Evolutionary conservation across 805 yeast species (phyloP), one percentile per base, ranked within the genome.

Genomic region (Metschnikowia bowlesiae): DNA sequence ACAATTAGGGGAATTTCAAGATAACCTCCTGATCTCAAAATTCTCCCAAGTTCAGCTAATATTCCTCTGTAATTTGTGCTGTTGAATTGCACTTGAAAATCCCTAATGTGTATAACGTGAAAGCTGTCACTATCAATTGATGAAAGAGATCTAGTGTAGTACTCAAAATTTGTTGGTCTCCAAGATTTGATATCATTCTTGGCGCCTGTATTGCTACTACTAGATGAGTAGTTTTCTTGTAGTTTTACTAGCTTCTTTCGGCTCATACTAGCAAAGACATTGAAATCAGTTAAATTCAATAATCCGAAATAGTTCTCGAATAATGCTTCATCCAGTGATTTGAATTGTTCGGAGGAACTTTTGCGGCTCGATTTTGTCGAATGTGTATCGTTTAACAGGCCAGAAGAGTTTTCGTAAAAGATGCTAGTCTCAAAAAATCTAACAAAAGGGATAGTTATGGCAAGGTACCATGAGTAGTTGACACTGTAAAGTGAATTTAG

Each of bases 391-490:
- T 29, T 14, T 5, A 8, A 14, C 4, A 7, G 11, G 39, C 46
- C 35, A 35, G 42, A 11, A 4, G 9, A 22, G 10, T 59, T 54
- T 50, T 73, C 77, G 13, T 63, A 53, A 42, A 63, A 62, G 1
- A 65, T 53, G 49, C 64, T 67, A 48, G 62, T 53, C 51, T 74
- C 78, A 42, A 68, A 50, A 3, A 73, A 63, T 32, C 69, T 54
- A 6, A 70, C 58, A 55, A 71, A 74, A 7, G 78, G 78, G 2
- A 61, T 50, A 2, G 71, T 64, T 1, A 68, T 49, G 0, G 75
- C 66, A 44, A 72, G 52, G 47, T 62, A 68, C 78, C 77, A 73
- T 1, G 70, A 57, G 53, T 67, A 70, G 50, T 68, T 69, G 8
- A 64, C 56, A 50, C 74, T 68, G 54, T 59, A 68, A 43, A 57